Conservation (phyloP, 768 basidiomycete genomes). For the Mycena polygramma region DNA sequence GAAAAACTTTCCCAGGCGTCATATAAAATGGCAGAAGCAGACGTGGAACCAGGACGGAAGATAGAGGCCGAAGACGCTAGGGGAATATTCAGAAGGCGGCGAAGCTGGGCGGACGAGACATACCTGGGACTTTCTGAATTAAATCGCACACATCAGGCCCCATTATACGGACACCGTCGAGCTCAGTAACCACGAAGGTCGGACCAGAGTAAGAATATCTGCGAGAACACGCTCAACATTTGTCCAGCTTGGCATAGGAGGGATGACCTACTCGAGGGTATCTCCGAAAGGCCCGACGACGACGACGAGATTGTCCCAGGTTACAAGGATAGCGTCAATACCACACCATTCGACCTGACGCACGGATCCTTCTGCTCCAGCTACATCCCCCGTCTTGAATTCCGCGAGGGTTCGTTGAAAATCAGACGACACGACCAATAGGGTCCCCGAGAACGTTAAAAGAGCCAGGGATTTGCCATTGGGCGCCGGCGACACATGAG, state of each 20-base stretch:
- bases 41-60: constrained; percentile 93
- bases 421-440: constrained; percentile 97
- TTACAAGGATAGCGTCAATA: constrained; percentile 91
- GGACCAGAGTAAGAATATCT: constrained; percentile 88
- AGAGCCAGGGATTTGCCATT: constrained; percentile 94
- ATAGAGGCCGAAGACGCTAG: constrained; percentile 84
- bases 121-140: constrained; percentile 94
- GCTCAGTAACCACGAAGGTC: constrained; percentile 85
- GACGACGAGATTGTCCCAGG: constrained; percentile 82
- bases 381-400: constrained; percentile 75
- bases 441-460: constrained; percentile 74
- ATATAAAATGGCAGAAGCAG: constrained; percentile 91
- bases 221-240: constrained; percentile 31
- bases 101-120: constrained; percentile 37
- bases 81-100: constrained; percentile 6
- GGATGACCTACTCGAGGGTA: constrained; percentile 76
- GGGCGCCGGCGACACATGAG: constrained; percentile 89
- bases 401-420: constrained; percentile 92
- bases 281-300: constrained; percentile 96
- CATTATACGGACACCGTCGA: constrained; percentile 90
- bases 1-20: constrained; percentile 94
- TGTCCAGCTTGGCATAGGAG: background rate
- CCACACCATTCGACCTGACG: constrained; percentile 95
- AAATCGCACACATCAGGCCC: constrained; percentile 87
- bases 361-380: constrained; percentile 69